A percentile compares a stretch with the other conserved stretches of the same genome.
These are phyloP conservation scores for Aspergillus ellipticus DNA, from an alignment of 495 filamentous ascomycete species.

Conservation along the genomic window DNA sequence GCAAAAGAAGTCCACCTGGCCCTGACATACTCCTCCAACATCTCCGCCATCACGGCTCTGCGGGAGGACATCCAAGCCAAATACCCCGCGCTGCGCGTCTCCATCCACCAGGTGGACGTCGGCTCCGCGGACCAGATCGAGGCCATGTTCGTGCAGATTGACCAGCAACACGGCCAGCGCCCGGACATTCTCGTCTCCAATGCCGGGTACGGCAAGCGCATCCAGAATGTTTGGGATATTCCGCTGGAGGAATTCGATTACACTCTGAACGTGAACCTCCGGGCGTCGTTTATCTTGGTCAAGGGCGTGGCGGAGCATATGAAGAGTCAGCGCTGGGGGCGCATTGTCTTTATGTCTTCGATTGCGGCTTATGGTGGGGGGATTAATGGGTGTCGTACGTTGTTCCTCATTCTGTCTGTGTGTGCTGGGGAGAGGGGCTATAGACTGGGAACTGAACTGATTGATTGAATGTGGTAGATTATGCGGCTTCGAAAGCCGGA, in stretches of 20 bases:
- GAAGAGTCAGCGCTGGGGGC: slow-evolving; percentile 59
- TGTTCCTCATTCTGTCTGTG: no score
- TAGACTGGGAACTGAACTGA: no score
- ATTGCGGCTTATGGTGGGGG: slow-evolving; percentile 64
- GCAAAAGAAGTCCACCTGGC: slow-evolving; percentile 53
- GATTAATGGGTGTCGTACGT: slow-evolving; percentile 60
- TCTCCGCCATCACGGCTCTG: slow-evolving; percentile 42
- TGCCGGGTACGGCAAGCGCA: slow-evolving; percentile 51
- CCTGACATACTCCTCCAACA: slow-evolving; percentile 57
- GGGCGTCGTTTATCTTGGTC: slow-evolving; percentile 60
- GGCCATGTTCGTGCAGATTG: slow-evolving; percentile 50
- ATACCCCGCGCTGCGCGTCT: slow-evolving; percentile 41
- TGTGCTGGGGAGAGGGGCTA: no score
- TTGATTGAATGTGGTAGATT: slow-evolving; percentile 38
- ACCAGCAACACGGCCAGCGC: slow-evolving; percentile 45
- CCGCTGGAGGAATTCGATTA: slow-evolving; percentile 62
- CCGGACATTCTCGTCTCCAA: slow-evolving; percentile 64
- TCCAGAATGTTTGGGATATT: slow-evolving; percentile 50
- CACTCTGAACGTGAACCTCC: slow-evolving; percentile 61
- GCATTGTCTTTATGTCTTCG: slow-evolving; percentile 65
- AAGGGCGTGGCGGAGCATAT: slow-evolving; percentile 64
- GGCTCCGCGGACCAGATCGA: slow-evolving; percentile 47
- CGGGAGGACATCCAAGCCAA: slow-evolving; percentile 34
- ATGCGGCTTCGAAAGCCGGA: slow-evolving; percentile 63
- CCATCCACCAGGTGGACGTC: slow-evolving; percentile 56